Percentiles rank a stretch among this genome's conserved stretches.
Conservation (phyloP, 2,329 filamentous ascomycete genomes). For the Penicillium paneum region DNA sequence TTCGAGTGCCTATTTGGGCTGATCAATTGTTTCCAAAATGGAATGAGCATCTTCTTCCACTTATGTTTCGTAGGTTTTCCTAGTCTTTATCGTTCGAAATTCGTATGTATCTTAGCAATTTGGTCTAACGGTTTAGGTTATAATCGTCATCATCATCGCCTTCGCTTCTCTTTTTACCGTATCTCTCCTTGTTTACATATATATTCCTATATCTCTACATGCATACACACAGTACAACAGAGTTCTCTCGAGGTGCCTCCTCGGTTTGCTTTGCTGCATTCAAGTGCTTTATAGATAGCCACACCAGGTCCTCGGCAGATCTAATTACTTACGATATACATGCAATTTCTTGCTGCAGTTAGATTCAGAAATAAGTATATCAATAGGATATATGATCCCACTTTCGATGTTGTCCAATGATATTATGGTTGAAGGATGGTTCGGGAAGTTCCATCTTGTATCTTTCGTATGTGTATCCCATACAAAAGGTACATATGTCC, state of each 20-base stretch:
- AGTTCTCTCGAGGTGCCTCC: too few relatives aligned
- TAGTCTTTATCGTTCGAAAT: background rate
- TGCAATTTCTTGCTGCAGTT: background rate
- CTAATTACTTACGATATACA: too few relatives aligned
- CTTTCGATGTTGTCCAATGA: background rate
- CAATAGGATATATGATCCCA: background rate
- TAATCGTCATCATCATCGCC: too few relatives aligned
- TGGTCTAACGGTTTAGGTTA: background rate
- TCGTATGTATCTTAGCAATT: background rate
- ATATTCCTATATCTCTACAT: too few relatives aligned
- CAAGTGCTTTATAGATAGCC: too few relatives aligned
- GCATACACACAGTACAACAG: too few relatives aligned
- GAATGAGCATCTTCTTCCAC: background rate
- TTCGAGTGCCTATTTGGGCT: conserved; percentile 8
- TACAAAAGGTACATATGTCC: background rate
- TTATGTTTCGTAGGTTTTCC: background rate
- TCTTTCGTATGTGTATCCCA: background rate
- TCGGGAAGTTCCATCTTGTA: background rate
- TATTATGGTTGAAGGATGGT: background rate
- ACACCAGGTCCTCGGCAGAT: too few relatives aligned
- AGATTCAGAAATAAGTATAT: background rate
- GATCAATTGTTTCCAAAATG: conserved; percentile 6
- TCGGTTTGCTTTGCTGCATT: too few relatives aligned
- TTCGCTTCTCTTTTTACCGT: too few relatives aligned
- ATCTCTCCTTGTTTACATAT: too few relatives aligned